A percentile compares a stretch with the other conserved stretches of the same genome.
phyloP scores from a whole-genome alignment of 805 yeast genomes.

The Jamesozyma spencerorum region DNA sequence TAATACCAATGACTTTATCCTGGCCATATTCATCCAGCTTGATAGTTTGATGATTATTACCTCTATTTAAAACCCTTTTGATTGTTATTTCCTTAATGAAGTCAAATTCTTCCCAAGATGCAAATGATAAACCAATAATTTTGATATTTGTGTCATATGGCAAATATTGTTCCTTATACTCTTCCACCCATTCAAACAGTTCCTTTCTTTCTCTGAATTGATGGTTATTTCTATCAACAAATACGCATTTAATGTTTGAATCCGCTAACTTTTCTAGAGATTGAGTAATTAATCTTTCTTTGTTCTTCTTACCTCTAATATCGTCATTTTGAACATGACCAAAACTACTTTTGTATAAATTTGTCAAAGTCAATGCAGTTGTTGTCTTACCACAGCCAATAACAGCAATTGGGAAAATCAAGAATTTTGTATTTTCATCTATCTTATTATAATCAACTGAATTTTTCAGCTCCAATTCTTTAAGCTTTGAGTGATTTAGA shows the following conservation, averaged over 20 bases:
- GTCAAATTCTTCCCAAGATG: conserved; percentile 30
- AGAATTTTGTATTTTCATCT: conserved; percentile 40
- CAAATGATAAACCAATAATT: conserved; percentile 61
- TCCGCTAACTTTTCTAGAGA: conserved; percentile 35
- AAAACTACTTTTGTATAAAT: conserved; percentile 50
- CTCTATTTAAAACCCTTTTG: conserved; percentile 55
- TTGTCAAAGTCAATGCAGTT: conserved; percentile 47
- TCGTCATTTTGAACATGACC: conserved; percentile 79
- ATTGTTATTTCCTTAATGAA: conserved; percentile 45
- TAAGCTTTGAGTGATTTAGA: conserved; percentile 35
- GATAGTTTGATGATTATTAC: conserved; percentile 84
- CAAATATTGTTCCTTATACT: conserved; percentile 37
- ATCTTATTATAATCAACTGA: conserved; percentile 29
- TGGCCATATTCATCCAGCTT: conserved; percentile 41
- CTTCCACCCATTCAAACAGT: conserved; percentile 44
- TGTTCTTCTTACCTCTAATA: conserved; percentile 37
- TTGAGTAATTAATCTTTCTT: conserved; percentile 39
- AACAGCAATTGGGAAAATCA: conserved; percentile 76
- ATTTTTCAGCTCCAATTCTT: conserved; percentile 33
- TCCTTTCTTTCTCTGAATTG: conserved; percentile 58
- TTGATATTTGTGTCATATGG: conserved; percentile 39
- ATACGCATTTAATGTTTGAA: conserved; percentile 38
- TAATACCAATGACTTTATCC: conserved; percentile 45
- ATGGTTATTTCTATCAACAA: conserved; percentile 82
- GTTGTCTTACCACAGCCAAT: conserved; percentile 96